Conservation (phyloP, 208 protist species). For the Naegleria lovaniensis region DNA sequence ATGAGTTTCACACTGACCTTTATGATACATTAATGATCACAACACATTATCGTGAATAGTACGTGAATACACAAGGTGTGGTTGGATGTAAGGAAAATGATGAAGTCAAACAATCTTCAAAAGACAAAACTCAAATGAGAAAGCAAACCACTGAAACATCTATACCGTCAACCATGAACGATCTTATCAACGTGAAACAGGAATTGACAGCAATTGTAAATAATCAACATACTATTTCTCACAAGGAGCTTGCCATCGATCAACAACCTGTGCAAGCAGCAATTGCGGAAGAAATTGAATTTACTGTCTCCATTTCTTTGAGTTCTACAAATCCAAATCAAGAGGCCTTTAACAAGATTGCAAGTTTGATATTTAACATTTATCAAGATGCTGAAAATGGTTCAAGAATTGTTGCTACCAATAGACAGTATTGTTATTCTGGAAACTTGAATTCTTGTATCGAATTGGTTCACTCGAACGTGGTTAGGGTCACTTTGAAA, state of each 20-base stretch:
- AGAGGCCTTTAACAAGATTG: background rate
- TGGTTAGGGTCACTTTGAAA: background rate
- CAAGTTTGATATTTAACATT: background rate
- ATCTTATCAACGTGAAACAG: background rate
- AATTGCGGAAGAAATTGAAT: background rate
- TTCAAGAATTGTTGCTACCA: background rate
- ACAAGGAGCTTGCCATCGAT: background rate
- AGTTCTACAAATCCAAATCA: background rate
- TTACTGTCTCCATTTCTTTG: background rate
- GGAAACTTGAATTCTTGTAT: background rate
- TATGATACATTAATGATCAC: no score
- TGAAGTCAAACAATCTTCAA: background rate
- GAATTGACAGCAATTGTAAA: background rate
- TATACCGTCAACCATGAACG: background rate
- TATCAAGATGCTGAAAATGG: background rate
- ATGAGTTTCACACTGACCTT: no score
- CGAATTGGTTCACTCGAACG: background rate
- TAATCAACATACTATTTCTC: background rate
- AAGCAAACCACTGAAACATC: background rate
- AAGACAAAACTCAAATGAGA: background rate
- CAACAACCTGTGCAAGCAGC: background rate
- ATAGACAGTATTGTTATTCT: background rate
- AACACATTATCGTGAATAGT: background rate
- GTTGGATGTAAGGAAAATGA: background rate
- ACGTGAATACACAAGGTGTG: background rate